A percentile compares a stretch with the other conserved stretches of the same genome.
Conservation (phyloP, 768 basidiomycete genomes). For the Termitomyces eurrhizus region DNA sequence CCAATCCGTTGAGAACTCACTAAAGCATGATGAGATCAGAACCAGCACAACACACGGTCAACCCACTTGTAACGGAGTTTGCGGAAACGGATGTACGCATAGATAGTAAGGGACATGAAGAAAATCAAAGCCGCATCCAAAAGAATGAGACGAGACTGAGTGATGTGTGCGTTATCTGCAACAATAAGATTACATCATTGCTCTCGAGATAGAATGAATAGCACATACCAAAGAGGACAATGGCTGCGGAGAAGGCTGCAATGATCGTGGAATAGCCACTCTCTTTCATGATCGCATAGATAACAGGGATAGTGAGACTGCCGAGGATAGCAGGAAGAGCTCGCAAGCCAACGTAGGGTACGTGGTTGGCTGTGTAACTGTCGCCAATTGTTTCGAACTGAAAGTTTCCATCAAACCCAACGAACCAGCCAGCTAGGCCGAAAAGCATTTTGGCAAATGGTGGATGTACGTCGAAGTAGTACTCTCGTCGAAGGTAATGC, state of each 20-base stretch:
- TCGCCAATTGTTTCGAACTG: conserved; percentile 95
- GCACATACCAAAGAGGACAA: conserved; percentile 83
- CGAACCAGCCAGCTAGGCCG: conserved; percentile 92
- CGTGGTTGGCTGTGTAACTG: conserved; percentile 79
- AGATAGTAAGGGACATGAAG: conserved; percentile 93
- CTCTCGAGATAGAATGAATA: background rate
- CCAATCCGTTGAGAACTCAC: conserved; percentile 88
- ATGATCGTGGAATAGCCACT: conserved; percentile 92
- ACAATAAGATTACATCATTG: background rate
- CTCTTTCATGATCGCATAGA: conserved; percentile 98
- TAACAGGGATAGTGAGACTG: conserved; percentile 84
- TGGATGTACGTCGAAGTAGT: conserved; percentile 99
- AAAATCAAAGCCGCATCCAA: conserved; percentile 93
- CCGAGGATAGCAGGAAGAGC: conserved; percentile 90
- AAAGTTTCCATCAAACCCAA: conserved; percentile 94
- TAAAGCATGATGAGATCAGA: conserved; percentile 24
- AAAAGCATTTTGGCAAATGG: conserved; percentile 95
- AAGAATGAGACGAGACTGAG: conserved; percentile 95
- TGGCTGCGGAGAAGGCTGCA: conserved; percentile 81
- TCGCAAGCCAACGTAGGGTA: conserved; percentile 93
- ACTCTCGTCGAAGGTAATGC: conserved; percentile 88
- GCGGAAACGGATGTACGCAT: conserved; percentile 90
- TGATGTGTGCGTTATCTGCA: conserved; percentile 91
- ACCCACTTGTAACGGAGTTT: conserved; percentile 86
- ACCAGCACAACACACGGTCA: background rate